Evolutionary conservation across 257 asterid species (phyloP).

Genomic region (Rehmannia glutinosa): DNA sequence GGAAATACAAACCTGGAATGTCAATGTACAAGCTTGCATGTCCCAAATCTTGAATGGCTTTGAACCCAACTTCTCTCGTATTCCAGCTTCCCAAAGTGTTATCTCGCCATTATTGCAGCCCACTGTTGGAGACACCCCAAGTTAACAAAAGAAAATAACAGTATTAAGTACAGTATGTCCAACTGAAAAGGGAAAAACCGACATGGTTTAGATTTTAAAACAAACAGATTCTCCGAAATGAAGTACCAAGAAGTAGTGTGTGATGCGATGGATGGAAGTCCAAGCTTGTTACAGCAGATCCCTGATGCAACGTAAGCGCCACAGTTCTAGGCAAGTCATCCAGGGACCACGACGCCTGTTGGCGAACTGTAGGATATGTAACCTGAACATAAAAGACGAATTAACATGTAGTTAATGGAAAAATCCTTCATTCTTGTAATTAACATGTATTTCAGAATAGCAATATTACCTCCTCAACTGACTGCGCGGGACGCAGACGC

Average conservation of each 20-base stretch:
- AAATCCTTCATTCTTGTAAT: not conserved
- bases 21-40: constrained; percentile 54
- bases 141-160: not conserved
- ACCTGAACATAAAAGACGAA: constrained; percentile 48
- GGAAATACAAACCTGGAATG: constrained; percentile 64
- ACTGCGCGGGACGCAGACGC: constrained; percentile 88
- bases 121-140: constrained; percentile 41
- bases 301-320: constrained; percentile 88
- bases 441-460: constrained; percentile 4
- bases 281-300: constrained; percentile 79
- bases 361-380: constrained; percentile 85
- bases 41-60: constrained; percentile 93
- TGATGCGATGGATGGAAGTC: constrained; percentile 94
- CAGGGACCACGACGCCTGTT: constrained; percentile 72
- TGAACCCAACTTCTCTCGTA: constrained; percentile 72
- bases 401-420: not conserved
- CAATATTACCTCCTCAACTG: constrained; percentile 84
- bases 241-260: constrained; percentile 77
- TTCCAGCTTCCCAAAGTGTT: constrained; percentile 87
- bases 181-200: not conserved
- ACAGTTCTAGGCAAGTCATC: constrained; percentile 95
- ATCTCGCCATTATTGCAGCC: constrained; percentile 90
- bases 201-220: not conserved
- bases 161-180: not conserved
- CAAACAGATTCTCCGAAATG: constrained; percentile 7